Evolutionary conservation across 768 basidiomycete genomes (phyloP), one percentile per base, ranked within the genome.

Genomic region (Mycena alexandri): DNA sequence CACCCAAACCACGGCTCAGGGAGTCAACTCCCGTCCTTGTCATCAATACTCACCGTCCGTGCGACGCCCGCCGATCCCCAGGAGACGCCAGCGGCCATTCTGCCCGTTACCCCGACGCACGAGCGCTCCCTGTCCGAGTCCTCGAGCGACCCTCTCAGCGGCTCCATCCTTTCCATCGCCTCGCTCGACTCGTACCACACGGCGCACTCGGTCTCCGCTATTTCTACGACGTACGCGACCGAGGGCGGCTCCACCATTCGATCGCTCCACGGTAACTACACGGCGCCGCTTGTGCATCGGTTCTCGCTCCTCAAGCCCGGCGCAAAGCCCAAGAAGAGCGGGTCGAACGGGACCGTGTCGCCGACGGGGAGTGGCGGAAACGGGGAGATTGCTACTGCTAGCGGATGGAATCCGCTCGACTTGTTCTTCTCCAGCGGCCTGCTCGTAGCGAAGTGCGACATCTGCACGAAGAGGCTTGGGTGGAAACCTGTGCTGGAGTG

Each of bases 231-330:
- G 1, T 83, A 83, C 17, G 93, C 93, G 6, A 94, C 93, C 0
- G 90, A 93, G 71, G 93, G 92, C 13, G 89, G 91, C 21, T 93
- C 92, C 1, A 91, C 91, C 9, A 84, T 91, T 53, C 82, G 82
- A 41, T 81, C 86, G 4, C 71, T 85, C 1, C 77, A 79, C 24
- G 80, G 78, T 21, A 80, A 81, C 69, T 81, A 75, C 60, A 71
- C 83, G 7, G 78, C 81, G 4, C 84, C 89, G 0, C 83, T 90
- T 57, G 84, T 94, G 3, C 95, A 96, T 76, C 90, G 95, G 19
- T 96, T 96, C 82, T 92, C 94, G 22, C 84, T 96, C 36, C 84
- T 95, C 72, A 93, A 91, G 76, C 93, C 94, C 17, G 93, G 93
- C 5, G 82, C 80, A 33, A 91, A 89, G 77, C 88, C 89, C 57